Percentiles rank a stretch among this genome's conserved stretches.
Evolutionary conservation across 345 rosid genomes (phyloP).

Genomic region (Lepidium africanum): DNA sequence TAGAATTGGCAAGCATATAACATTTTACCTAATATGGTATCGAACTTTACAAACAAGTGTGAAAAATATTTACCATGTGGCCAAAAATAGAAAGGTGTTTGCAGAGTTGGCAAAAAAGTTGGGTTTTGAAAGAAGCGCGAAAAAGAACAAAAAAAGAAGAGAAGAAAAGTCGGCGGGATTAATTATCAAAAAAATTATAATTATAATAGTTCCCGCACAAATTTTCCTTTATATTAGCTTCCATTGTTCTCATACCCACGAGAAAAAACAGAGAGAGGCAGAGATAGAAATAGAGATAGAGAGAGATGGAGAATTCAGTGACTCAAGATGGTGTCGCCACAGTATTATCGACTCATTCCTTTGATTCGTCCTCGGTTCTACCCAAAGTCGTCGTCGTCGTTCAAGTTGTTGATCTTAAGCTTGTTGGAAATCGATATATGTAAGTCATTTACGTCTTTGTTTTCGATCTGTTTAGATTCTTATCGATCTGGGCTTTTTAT

Average conservation of each 20-base stretch:
- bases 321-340: slow-evolving; percentile 51
- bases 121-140: background rate
- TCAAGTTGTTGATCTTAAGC: slow-evolving; percentile 76
- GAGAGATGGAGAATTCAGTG: slow-evolving; percentile 47
- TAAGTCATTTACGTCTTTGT: slow-evolving; percentile 7
- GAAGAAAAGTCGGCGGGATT: slow-evolving; percentile 11
- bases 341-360: slow-evolving; percentile 41
- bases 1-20: background rate
- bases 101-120: background rate
- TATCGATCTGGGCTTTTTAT: background rate
- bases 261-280: background rate
- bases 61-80: no score
- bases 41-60: no score
- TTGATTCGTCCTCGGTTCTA: slow-evolving; percentile 44
- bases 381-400: slow-evolving; percentile 59
- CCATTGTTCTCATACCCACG: background rate
- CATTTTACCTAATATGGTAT: no score
- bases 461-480: background rate
- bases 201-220: slow-evolving; percentile 18
- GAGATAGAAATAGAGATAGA: slow-evolving; percentile 28
- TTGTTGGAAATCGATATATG: slow-evolving; percentile 76
- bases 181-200: background rate
- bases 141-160: background rate
- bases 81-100: background rate
- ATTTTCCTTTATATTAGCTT: background rate